These are phyloP conservation scores for Nothophoma quercina DNA, from an alignment of 2,329 filamentous ascomycete species.

Conservation along the genomic window DNA sequence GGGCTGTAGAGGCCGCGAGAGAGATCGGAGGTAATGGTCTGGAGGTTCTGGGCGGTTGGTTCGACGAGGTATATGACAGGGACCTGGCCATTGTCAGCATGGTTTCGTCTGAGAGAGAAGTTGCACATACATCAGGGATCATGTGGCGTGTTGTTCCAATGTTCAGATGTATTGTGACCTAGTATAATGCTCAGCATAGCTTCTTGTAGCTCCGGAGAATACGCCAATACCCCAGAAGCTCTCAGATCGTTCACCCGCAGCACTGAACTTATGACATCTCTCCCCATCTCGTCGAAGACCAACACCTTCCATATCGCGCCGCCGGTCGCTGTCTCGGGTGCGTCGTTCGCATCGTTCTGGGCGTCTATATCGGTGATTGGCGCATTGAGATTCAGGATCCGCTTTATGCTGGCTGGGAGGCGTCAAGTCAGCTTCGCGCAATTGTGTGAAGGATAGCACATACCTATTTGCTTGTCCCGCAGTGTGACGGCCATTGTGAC, in stretches of 20 bases:
- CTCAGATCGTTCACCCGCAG: slow-evolving; percentile 91
- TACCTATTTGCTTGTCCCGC: slow-evolving; percentile 71
- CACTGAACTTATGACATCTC: slow-evolving; percentile 97
- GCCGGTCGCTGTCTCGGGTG: slow-evolving; percentile 22
- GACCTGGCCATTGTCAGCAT: slow-evolving; percentile 30
- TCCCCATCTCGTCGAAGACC: slow-evolving; percentile 89
- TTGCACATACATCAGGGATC: slow-evolving; percentile 81
- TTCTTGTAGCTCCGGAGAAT: background rate
- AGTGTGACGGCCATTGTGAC: slow-evolving; percentile 53
- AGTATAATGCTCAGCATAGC: slow-evolving; percentile 72
- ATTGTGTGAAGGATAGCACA: background rate
- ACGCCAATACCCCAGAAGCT: slow-evolving; percentile 72
- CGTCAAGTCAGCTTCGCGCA: slow-evolving; percentile 20
- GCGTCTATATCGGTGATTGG: slow-evolving; percentile 62
- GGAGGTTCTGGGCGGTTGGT: slow-evolving; percentile 80
- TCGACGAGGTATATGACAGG: slow-evolving; percentile 97
- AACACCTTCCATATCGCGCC: slow-evolving; percentile 63
- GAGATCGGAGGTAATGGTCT: slow-evolving; percentile 84
- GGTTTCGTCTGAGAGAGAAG: background rate
- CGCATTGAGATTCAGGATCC: slow-evolving; percentile 94
- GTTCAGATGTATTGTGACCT: slow-evolving; percentile 58
- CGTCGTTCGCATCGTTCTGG: slow-evolving; percentile 64
- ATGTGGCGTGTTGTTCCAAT: slow-evolving; percentile 82
- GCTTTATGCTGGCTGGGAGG: slow-evolving; percentile 81
- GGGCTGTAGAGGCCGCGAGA: slow-evolving; percentile 84